A percentile compares a stretch with the other conserved stretches of the same genome.
Conservation (phyloP, 495 filamentous ascomycete genomes). For the Saxispiralis lemnorum region DNA sequence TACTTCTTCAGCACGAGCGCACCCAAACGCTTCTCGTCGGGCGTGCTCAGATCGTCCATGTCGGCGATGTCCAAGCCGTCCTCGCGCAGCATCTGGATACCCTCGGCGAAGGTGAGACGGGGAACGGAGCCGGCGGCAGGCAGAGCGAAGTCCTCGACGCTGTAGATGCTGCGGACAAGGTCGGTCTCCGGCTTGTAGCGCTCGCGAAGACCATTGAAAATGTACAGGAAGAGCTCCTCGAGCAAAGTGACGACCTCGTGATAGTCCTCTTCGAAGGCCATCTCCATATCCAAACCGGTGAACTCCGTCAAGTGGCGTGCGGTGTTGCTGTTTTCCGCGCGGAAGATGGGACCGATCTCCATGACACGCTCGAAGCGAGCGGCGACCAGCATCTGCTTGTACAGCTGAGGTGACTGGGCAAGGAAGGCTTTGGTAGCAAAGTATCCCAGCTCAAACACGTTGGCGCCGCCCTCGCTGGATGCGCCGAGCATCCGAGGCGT, state of each 20-base stretch:
- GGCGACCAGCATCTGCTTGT: conserved; percentile 32
- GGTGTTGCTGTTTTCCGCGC: conserved; percentile 32
- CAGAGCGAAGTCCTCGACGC: conserved; percentile 30
- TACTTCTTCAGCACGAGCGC: conserved; percentile 68
- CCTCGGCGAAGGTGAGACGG: conserved; percentile 71
- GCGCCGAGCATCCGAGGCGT: conserved; percentile 28
- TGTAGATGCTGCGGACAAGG: conserved; percentile 25
- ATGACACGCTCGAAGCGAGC: conserved; percentile 26
- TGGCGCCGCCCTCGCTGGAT: conserved; percentile 27
- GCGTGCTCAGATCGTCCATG: conserved; percentile 63
- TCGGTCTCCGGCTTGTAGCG: conserved; percentile 27
- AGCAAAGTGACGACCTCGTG: conserved; percentile 29
- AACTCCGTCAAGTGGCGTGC: conserved; percentile 31
- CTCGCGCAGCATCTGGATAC: conserved; percentile 60
- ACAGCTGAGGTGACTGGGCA: conserved; percentile 29
- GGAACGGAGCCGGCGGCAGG: conserved; percentile 55
- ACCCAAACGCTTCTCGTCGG: conserved; percentile 81
- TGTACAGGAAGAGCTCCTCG: conserved; percentile 28
- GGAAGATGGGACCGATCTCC: conserved; percentile 29
- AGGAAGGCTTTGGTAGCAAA: conserved; percentile 27
- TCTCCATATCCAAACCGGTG: conserved; percentile 30
- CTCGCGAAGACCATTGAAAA: conserved; percentile 26
- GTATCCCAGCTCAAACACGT: conserved; percentile 30
- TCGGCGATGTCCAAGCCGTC: conserved; percentile 52
- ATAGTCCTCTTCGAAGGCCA: conserved; percentile 30